phyloP scores from a whole-genome alignment of 176 grass and related monocot genomes.

The Triticum monococcum region DNA sequence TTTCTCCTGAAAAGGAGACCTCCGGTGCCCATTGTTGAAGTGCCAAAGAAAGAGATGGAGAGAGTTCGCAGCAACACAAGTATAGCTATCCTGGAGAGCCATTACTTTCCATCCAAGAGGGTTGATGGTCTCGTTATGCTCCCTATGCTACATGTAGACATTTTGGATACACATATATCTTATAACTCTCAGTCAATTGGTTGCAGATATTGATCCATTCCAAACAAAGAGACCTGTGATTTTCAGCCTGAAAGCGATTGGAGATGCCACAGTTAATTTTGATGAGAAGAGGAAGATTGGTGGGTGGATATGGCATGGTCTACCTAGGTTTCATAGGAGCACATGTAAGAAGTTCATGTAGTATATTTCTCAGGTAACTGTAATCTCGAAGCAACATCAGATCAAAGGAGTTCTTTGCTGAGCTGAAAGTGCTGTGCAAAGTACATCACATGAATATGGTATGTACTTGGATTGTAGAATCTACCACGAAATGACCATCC shows the following conservation, averaged over 20 bases:
- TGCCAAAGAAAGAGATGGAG: conserved; percentile 29
- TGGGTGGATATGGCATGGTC: conserved; percentile 65
- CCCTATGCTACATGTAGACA: conserved; percentile 7
- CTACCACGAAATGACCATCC: not conserved
- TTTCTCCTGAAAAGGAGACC: conserved; percentile 25
- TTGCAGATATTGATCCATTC: conserved; percentile 48
- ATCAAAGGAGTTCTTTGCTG: conserved; percentile 72
- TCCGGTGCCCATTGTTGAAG: conserved; percentile 15
- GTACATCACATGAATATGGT: conserved; percentile 75
- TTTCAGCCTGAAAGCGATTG: conserved; percentile 50
- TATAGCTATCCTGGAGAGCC: conserved; percentile 55
- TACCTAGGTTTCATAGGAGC: conserved; percentile 56
- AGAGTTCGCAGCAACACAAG: conserved; percentile 41
- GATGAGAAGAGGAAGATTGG: conserved; percentile 67
- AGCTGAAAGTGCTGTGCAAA: conserved; percentile 74
- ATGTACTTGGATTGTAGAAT: conserved; percentile 18
- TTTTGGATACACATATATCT: conserved; percentile 12
- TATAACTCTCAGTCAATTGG: conserved; percentile 11
- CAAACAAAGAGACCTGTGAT: conserved; percentile 54
- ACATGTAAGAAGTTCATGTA: conserved; percentile 36
- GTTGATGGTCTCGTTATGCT: conserved; percentile 34
- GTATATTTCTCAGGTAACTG: not conserved
- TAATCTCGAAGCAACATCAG: not conserved
- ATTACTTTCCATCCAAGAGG: conserved; percentile 49
- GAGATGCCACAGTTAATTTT: conserved; percentile 46